These are phyloP conservation scores for Dalbergia cochinchinensis DNA, from an alignment of 306 rosid genomes.

Conservation along the genomic window DNA sequence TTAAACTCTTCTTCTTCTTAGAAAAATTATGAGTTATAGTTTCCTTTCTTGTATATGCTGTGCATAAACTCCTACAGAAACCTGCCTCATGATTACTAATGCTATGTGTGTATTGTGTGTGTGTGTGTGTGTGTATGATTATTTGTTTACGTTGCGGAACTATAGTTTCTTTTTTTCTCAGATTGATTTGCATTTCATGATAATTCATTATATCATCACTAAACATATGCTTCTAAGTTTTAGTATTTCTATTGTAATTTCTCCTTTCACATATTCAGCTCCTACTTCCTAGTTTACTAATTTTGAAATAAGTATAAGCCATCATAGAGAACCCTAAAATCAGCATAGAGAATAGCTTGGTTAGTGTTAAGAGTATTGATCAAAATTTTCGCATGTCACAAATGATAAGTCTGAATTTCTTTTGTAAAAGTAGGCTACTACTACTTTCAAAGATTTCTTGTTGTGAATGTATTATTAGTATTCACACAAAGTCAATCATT, in stretches of 20 bases:
- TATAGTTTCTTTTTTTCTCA: neutral
- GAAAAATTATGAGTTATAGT: constrained; percentile 77
- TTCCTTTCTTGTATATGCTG: constrained; percentile 11
- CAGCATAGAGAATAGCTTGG: neutral
- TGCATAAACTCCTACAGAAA: neutral
- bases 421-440: neutral
- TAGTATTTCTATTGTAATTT: neutral
- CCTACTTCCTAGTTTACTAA: neutral
- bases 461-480: constrained; percentile 6
- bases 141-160: neutral
- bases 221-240: neutral
- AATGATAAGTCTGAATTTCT: constrained; percentile 7
- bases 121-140: too few relatives aligned
- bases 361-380: neutral
- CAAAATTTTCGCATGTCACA: constrained; percentile 2
- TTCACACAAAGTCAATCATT: neutral
- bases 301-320: constrained; percentile 2
- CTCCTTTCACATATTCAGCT: neutral
- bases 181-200: constrained; percentile 9
- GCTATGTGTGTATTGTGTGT: neutral
- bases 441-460: neutral
- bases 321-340: neutral
- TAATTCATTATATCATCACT: constrained; percentile 11
- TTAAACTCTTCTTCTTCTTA: constrained; percentile 88
- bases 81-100: constrained; percentile 36